Evolutionary conservation across 2,329 filamentous ascomycete species (phyloP).

Genomic region (Exophiala calicioides): DNA sequence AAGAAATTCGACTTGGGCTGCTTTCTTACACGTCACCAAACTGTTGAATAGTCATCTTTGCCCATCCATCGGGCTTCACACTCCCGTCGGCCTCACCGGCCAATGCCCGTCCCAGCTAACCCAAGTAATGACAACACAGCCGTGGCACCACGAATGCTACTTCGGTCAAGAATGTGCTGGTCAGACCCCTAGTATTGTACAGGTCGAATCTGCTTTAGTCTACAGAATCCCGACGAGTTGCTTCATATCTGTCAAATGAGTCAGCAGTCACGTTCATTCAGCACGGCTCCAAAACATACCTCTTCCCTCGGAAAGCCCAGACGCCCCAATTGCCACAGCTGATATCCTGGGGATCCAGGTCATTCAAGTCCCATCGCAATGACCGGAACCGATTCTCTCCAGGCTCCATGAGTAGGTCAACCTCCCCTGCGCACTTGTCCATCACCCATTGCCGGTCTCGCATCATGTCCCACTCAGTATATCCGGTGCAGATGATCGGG

Average conservation of each 20-base stretch:
- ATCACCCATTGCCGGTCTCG: slow-evolving; percentile 88
- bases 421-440: slow-evolving; percentile 82
- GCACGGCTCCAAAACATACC: slow-evolving; percentile 56
- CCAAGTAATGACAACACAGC: too few relatives aligned
- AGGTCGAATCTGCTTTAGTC: not conserved
- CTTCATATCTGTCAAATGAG: slow-evolving; percentile 30
- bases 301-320: slow-evolving; percentile 97
- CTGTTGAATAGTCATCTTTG: too few relatives aligned
- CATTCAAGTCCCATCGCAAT: slow-evolving; percentile 94
- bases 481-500: slow-evolving; percentile 90
- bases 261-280: slow-evolving; percentile 13
- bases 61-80: too few relatives aligned
- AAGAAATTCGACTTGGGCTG: too few relatives aligned
- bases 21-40: too few relatives aligned
- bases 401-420: slow-evolving; percentile 86
- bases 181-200: not conserved
- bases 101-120: too few relatives aligned
- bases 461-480: slow-evolving; percentile 93
- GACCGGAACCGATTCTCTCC: slow-evolving; percentile 94
- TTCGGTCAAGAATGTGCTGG: too few relatives aligned
- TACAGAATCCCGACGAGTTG: slow-evolving; percentile 22
- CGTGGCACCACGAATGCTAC: too few relatives aligned
- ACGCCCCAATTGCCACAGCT: slow-evolving; percentile 96
- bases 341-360: slow-evolving; percentile 88
- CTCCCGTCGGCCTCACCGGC: too few relatives aligned